phyloP scores from a whole-genome alignment of 2,329 filamentous ascomycete species.

The Phaeomoniella chlamydospora region DNA sequence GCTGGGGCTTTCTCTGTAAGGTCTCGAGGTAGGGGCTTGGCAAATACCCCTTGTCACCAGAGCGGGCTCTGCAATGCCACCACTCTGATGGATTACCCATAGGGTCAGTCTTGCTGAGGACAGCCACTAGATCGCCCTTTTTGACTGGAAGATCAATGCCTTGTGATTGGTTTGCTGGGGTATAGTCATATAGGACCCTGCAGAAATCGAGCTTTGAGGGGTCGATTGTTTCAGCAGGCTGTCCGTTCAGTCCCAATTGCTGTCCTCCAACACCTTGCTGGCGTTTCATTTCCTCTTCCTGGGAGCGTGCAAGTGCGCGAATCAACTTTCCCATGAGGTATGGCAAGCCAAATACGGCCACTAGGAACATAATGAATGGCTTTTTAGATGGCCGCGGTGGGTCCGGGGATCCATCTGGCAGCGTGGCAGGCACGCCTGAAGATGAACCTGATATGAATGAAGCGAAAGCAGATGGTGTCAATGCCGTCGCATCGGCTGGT shows the following conservation, averaged over 20 bases:
- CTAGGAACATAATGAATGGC: slow-evolving; percentile 87
- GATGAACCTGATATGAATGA: slow-evolving; percentile 61
- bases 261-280: slow-evolving; percentile 34
- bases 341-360: slow-evolving; percentile 86
- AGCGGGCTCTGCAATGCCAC: slow-evolving; percentile 88
- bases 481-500: slow-evolving; percentile 69
- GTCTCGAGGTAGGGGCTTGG: slow-evolving; percentile 80
- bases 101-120: slow-evolving; percentile 83
- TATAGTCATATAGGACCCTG: slow-evolving; percentile 86
- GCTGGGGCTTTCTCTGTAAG: slow-evolving; percentile 40
- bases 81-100: slow-evolving; percentile 86
- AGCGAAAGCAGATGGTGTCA: slow-evolving; percentile 85
- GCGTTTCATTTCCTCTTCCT: slow-evolving; percentile 58
- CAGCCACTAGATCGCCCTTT: slow-evolving; percentile 90
- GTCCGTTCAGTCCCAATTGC: slow-evolving; percentile 21
- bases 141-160: slow-evolving; percentile 82
- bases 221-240: slow-evolving; percentile 46
- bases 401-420: slow-evolving; percentile 51
- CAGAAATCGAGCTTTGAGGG: slow-evolving; percentile 93
- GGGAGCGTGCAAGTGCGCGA: slow-evolving; percentile 62
- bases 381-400: slow-evolving; percentile 74
- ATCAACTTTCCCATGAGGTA: slow-evolving; percentile 98
- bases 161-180: slow-evolving; percentile 52
- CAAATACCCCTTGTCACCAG: slow-evolving; percentile 82
- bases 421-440: slow-evolving; percentile 22